Conservation (phyloP, 2,329 filamentous ascomycete species). For the Aspergillus neotritici region DNA sequence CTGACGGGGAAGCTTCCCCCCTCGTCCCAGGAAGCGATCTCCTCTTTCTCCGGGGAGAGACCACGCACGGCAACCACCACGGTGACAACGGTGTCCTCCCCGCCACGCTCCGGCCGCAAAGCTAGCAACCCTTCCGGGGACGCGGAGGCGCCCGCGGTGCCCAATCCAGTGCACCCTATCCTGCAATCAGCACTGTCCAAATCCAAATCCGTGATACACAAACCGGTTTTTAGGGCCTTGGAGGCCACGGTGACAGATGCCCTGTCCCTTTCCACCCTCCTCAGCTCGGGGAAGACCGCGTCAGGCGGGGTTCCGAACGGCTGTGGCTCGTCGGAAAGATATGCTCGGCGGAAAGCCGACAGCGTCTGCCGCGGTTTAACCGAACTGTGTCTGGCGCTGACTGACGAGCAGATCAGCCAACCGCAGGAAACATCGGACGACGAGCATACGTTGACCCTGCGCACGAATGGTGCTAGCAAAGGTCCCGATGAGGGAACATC, state of each 20-base stretch:
- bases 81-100: slow-evolving; percentile 82
- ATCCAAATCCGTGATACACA: slow-evolving; percentile 62
- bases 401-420: slow-evolving; percentile 49
- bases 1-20: slow-evolving; percentile 80
- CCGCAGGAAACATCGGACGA: slow-evolving; percentile 29
- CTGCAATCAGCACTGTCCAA: slow-evolving; percentile 76
- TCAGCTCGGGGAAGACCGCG: slow-evolving; percentile 64
- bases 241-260: slow-evolving; percentile 80
- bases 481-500: slow-evolving; percentile 19
- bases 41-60: slow-evolving; percentile 68
- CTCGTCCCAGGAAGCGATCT: slow-evolving; percentile 74
- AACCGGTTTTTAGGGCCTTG: slow-evolving; percentile 70
- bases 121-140: slow-evolving; percentile 37
- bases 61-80: slow-evolving; percentile 88
- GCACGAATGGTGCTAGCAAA: slow-evolving; percentile 14
- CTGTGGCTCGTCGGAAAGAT: slow-evolving; percentile 61
- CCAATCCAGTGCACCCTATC: slow-evolving; percentile 64
- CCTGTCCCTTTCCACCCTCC: slow-evolving; percentile 68
- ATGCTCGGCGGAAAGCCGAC: slow-evolving; percentile 83
- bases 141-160: slow-evolving; percentile 33
- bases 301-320: slow-evolving; percentile 37
- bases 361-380: slow-evolving; percentile 88
- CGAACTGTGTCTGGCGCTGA: slow-evolving; percentile 81
- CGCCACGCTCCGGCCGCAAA: slow-evolving; percentile 66
- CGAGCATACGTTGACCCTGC: slow-evolving; percentile 14